These are phyloP conservation scores for Fraxinus dipetala DNA, from an alignment of 305 asterid genomes.

Conservation along the genomic window DNA sequence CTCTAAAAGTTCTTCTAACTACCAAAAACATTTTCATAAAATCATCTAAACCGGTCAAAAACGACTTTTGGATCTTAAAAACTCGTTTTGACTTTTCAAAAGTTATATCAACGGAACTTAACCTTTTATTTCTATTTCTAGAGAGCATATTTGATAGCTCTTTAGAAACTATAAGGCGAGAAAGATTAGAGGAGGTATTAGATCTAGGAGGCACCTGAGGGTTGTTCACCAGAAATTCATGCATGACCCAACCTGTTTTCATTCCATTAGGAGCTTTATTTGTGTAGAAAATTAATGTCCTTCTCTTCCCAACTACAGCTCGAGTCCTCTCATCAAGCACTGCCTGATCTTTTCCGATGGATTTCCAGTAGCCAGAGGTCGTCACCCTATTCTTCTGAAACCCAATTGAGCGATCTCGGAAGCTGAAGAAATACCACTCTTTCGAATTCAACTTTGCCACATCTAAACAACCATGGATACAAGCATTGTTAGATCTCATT, in stretches of 20 bases:
- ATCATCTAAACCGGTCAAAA: too few species aligned
- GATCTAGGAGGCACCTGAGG: neutral
- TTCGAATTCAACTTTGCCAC: conserved; percentile 77
- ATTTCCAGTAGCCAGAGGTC: conserved; percentile 76
- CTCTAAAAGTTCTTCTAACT: too few species aligned
- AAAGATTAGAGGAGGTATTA: neutral
- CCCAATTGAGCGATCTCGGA: conserved; percentile 46
- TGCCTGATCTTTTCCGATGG: conserved; percentile 70
- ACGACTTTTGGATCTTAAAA: too few species aligned
- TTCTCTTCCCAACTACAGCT: neutral
- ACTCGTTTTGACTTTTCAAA: too few species aligned
- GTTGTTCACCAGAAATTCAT: neutral
- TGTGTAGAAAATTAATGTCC: neutral
- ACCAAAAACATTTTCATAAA: too few species aligned
- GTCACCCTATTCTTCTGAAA: conserved; percentile 55
- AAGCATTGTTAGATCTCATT: neutral
- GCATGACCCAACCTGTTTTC: neutral
- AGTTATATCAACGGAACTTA: too few species aligned
- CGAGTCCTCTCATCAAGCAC: conserved; percentile 25
- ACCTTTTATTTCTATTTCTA: neutral
- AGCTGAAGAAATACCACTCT: conserved; percentile 96
- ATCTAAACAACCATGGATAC: conserved; percentile 32
- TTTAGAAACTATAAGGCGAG: neutral
- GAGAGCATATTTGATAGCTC: neutral
- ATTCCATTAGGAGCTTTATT: neutral